These are phyloP conservation scores for Allomyces macrogynus DNA, from an alignment of 192 early-diverging fungal genomes.

Conservation along the genomic window DNA sequence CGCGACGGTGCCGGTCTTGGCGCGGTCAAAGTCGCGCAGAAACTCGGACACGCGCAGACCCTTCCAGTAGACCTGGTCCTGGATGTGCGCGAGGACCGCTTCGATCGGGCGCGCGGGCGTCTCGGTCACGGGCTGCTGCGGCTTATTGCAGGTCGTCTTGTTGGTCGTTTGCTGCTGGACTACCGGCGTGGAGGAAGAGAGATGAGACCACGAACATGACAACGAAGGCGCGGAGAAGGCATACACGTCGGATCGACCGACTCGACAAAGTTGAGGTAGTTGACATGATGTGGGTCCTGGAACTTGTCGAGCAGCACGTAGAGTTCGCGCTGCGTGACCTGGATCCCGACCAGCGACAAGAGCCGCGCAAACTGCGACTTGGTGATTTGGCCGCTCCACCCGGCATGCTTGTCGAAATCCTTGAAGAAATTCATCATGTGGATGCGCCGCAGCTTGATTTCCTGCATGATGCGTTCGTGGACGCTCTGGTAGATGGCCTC, in stretches of 20 bases:
- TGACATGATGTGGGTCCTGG: slow-evolving; percentile 12
- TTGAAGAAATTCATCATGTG: slow-evolving; percentile 1
- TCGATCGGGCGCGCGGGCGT: neutral
- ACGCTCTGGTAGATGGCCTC: neutral
- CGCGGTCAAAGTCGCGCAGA: slow-evolving; percentile 33
- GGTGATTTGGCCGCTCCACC: neutral
- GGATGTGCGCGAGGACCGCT: slow-evolving; percentile 11
- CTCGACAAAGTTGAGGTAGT: slow-evolving; percentile 28
- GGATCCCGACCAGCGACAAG: slow-evolving; percentile 1
- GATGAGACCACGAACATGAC: no score
- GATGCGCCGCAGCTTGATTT: slow-evolving; percentile 1
- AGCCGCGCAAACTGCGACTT: neutral
- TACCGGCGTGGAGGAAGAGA: no score
- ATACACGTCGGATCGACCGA: no score
- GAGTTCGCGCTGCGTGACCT: neutral
- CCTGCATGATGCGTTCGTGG: neutral
- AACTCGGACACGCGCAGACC: slow-evolving; percentile 29
- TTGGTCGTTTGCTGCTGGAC: no score
- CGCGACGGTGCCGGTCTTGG: slow-evolving; percentile 23
- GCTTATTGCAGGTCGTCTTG: no score
- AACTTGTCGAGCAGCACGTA: slow-evolving; percentile 1
- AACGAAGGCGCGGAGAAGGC: no score
- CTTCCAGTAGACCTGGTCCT: slow-evolving; percentile 13
- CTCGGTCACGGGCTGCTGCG: neutral
- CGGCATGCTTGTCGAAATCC: slow-evolving; percentile 3